Evolutionary conservation across 2,329 filamentous ascomycete genomes (phyloP).

Genomic region (Fusarium sp.): DNA sequence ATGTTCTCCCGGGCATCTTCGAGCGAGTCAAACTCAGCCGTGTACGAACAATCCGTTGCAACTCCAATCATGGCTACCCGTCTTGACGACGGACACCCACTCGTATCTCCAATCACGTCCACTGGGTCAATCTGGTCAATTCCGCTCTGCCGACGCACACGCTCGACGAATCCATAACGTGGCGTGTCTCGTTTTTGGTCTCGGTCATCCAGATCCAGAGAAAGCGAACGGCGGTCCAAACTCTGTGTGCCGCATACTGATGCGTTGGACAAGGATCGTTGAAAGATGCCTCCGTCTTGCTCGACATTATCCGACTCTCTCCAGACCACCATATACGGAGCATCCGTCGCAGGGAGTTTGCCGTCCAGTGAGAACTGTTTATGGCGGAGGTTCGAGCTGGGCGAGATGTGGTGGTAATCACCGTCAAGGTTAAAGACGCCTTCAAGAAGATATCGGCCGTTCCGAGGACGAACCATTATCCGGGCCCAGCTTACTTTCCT

Average conservation of each 20-base stretch:
- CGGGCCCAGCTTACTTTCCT: slow-evolving; percentile 22
- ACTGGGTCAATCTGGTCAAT: neutral
- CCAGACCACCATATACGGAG: slow-evolving; percentile 28
- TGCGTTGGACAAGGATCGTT: neutral
- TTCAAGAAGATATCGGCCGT: slow-evolving; percentile 12
- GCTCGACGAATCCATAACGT: neutral
- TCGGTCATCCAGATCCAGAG: neutral
- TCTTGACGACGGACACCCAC: slow-evolving; percentile 81
- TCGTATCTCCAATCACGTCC: slow-evolving; percentile 72
- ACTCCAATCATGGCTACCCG: slow-evolving; percentile 91
- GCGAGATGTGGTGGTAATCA: slow-evolving; percentile 24
- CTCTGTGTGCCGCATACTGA: neutral
- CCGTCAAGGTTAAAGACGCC: slow-evolving; percentile 31
- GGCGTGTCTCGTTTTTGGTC: neutral
- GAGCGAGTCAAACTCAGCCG: slow-evolving; percentile 71
- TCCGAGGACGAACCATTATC: slow-evolving; percentile 20
- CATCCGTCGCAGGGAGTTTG: neutral
- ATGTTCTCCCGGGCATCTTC: slow-evolving; percentile 74
- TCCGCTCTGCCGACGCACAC: neutral
- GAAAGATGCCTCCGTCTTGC: neutral
- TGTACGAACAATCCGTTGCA: slow-evolving; percentile 88
- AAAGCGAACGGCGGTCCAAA: neutral
- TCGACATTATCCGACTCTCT: slow-evolving; percentile 5
- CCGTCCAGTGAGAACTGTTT: neutral
- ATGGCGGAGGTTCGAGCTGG: slow-evolving; percentile 25